phyloP scores from a whole-genome alignment of 1,284 basidiomycete species.

The Porodaedalea pini region DNA sequence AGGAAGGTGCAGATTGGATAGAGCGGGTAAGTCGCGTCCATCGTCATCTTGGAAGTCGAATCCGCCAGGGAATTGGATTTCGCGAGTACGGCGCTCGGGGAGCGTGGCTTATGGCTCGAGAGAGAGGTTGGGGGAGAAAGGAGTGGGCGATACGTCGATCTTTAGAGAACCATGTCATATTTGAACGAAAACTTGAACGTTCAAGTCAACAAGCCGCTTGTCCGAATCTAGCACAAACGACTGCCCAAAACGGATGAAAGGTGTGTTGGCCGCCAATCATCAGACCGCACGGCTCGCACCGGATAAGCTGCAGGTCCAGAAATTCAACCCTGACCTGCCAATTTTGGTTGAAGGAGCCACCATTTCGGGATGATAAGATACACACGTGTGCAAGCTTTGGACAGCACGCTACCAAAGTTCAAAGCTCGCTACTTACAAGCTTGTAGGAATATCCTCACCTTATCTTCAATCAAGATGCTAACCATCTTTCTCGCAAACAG shows the following conservation, averaged over 20 bases:
- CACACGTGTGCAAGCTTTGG: background rate
- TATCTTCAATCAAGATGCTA: no score
- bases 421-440: background rate
- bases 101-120: background rate
- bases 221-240: slow-evolving; percentile 15
- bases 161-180: slow-evolving; percentile 14
- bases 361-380: background rate
- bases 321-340: background rate
- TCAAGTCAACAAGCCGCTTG: slow-evolving; percentile 3
- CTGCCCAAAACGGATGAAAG: slow-evolving; percentile 1
- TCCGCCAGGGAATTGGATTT: background rate
- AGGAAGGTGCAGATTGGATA: slow-evolving; percentile 28
- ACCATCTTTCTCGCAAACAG: background rate
- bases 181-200: slow-evolving; percentile 12
- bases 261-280: slow-evolving; percentile 2
- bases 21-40: slow-evolving; percentile 19
- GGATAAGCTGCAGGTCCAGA: background rate
- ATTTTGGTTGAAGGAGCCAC: background rate
- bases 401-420: background rate
- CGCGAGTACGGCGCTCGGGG: background rate
- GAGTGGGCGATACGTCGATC: slow-evolving; percentile 10
- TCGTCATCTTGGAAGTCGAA: background rate
- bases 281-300: background rate
- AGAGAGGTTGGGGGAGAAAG: background rate
- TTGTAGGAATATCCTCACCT: background rate